Base-by-base conservation (phyloP, 108 stramenopile genomes). In the Skeletonema potamos region DNA sequence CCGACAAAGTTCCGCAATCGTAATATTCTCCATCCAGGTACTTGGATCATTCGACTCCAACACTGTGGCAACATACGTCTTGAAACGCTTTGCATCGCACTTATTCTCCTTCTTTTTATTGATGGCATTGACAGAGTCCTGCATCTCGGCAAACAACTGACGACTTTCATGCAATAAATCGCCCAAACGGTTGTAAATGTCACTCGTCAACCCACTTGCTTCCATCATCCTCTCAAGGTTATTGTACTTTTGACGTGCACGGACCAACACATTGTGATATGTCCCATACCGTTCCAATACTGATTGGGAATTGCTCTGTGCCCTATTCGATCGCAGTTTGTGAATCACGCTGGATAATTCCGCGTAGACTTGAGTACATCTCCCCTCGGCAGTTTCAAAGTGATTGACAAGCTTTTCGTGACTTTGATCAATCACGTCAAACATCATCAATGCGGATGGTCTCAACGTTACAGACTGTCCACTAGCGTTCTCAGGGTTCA, bases 1-100 rank as follows among this genome's bases (percentile, higher is more conserved):
- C 44, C 55, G 22, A 20, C 22, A 58, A 9, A 82, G 63, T 8
- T 70, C 41, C 18, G 26, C 72, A 7, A 6, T 18, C 1, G 64
- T 65, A 24, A 75, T 34, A 3, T 54, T 27, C 65, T 73, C 64
- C 61, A 82, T 77, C 74, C 73, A 76, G 1, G 71, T 13, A 22
- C 72, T 13, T 9, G 81, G 76, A 44, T 76, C 70, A 6, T 77
- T 77, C 20, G 68, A 71, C 60, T 82, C 81, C 62, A 82, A 62
- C 20, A 65, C 44, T 3, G 39, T 29, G 18, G 81, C 81, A 43
- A 82, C 37, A 17, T 72, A 73, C 6, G 68, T 46, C 66, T 82
- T 82, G 76, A 82, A 82, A 5, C 43, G 54, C 63, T 64, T 70
- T 17, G 20, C 58, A 58, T 60, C 65, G 6, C 61, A 72, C 66